Conservation (phyloP, 805 yeast species). For the Sungouiella thailandica region DNA sequence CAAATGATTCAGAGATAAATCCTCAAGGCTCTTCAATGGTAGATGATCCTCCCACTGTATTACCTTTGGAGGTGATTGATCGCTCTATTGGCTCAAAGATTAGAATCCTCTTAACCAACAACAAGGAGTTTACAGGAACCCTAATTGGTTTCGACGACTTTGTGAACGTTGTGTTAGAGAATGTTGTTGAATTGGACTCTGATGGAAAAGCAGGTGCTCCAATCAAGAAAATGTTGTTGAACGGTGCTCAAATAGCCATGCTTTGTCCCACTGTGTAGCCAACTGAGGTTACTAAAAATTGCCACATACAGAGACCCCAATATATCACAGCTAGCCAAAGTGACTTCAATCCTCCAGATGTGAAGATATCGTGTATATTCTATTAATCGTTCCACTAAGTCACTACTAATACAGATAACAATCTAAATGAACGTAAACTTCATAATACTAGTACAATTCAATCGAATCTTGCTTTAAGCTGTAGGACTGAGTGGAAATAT, state of each 20-base stretch:
- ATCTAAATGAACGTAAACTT: no score
- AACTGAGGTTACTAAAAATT: no score
- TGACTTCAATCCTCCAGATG: neutral
- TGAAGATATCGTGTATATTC: no score
- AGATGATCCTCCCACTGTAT: slow-evolving; percentile 17
- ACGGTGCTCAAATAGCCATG: slow-evolving; percentile 73
- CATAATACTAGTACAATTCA: no score
- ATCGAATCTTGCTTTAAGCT: no score
- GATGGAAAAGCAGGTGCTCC: slow-evolving; percentile 42
- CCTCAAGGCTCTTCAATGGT: neutral
- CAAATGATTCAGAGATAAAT: neutral
- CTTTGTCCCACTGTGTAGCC: slow-evolving; percentile 28
- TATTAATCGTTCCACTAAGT: no score
- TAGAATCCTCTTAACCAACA: slow-evolving; percentile 59
- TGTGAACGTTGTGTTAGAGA: slow-evolving; percentile 83
- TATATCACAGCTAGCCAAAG: no score
- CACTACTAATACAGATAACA: no score
- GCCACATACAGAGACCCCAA: no score
- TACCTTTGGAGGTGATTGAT: slow-evolving; percentile 86
- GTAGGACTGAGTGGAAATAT: no score
- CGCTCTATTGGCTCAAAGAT: slow-evolving; percentile 77
- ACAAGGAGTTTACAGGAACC: slow-evolving; percentile 82
- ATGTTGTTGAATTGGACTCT: slow-evolving; percentile 59
- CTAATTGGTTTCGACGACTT: slow-evolving; percentile 92
- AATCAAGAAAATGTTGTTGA: slow-evolving; percentile 56